A percentile compares a stretch with the other conserved stretches of the same genome.
These are phyloP conservation scores for Crataegus laevigata DNA, from an alignment of 306 rosid genomes.

Conservation along the genomic window DNA sequence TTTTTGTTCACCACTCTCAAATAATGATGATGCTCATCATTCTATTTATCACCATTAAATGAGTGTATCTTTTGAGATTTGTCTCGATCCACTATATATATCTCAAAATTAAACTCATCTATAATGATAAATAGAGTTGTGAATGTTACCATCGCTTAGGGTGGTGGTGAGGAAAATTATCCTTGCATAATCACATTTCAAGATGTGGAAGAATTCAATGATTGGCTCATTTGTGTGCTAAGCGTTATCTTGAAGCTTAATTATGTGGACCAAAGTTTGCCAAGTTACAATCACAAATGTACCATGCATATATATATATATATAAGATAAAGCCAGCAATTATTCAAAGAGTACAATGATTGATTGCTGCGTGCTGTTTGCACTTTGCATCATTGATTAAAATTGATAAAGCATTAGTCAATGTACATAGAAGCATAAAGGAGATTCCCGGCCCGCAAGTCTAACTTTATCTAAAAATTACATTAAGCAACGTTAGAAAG, in stretches of 20 bases:
- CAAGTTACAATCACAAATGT: neutral
- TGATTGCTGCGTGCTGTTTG: neutral
- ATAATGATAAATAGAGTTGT: too few species aligned
- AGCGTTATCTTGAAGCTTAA: neutral
- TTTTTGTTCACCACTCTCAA: too few species aligned
- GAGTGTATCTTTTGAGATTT: too few species aligned
- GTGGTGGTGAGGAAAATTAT: too few species aligned
- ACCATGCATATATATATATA: neutral
- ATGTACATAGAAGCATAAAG: neutral
- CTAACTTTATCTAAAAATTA: neutral
- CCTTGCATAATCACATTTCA: neutral
- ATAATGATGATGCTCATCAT: too few species aligned
- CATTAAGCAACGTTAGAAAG: neutral
- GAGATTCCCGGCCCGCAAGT: neutral
- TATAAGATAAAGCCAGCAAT: neutral
- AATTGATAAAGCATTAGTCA: neutral
- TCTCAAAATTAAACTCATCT: too few species aligned
- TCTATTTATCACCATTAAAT: too few species aligned
- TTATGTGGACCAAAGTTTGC: neutral
- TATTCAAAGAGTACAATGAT: neutral
- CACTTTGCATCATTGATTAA: neutral
- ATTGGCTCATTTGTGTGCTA: neutral
- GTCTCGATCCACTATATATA: too few species aligned
- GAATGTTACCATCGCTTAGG: too few species aligned
- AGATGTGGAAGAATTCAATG: neutral